phyloP scores from a whole-genome alignment of 1,284 basidiomycete genomes.

The Fistulinella cinereoalba region DNA sequence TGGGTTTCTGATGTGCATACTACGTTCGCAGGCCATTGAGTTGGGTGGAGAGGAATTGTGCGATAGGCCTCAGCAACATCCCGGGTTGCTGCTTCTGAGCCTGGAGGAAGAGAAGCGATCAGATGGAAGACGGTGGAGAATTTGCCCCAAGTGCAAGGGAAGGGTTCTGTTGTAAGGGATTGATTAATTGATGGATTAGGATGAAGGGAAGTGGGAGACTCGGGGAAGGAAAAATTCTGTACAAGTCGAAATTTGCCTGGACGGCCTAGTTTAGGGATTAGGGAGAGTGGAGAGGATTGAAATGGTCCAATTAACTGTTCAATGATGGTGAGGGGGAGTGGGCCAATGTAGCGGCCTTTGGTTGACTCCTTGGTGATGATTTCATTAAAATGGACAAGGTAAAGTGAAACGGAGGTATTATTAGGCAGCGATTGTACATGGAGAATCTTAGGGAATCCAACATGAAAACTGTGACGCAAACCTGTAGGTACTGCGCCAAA shows the following conservation, averaged over 20 bases:
- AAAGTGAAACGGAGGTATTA: too few relatives aligned
- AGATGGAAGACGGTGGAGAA: conserved; percentile 5
- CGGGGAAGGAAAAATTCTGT: conserved; percentile 5
- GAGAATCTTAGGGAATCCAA: too few relatives aligned
- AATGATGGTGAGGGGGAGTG: too few relatives aligned
- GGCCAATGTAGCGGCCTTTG: too few relatives aligned
- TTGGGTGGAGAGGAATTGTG: not conserved
- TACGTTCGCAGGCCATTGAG: conserved; percentile 1
- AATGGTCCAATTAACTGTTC: too few relatives aligned
- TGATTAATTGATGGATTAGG: conserved; percentile 1
- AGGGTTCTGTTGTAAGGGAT: not conserved
- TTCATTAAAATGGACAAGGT: too few relatives aligned
- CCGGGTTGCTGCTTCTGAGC: not conserved
- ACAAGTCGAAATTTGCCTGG: not conserved
- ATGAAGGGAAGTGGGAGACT: not conserved
- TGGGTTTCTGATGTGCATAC: not conserved
- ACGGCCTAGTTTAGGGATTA: conserved; percentile 1
- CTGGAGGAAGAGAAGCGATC: not conserved
- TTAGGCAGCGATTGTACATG: too few relatives aligned
- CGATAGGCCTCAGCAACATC: not conserved
- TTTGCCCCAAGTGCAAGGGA: conserved; percentile 2
- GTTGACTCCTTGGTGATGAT: too few relatives aligned
- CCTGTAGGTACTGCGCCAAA: too few relatives aligned
- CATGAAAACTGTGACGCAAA: too few relatives aligned
- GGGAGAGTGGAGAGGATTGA: conserved; percentile 3